Percentiles rank a stretch among this genome's conserved stretches.
These are phyloP conservation scores for Trichophyton rubrum DNA, from an alignment of 2,329 filamentous ascomycete species.

Conservation along the genomic window DNA sequence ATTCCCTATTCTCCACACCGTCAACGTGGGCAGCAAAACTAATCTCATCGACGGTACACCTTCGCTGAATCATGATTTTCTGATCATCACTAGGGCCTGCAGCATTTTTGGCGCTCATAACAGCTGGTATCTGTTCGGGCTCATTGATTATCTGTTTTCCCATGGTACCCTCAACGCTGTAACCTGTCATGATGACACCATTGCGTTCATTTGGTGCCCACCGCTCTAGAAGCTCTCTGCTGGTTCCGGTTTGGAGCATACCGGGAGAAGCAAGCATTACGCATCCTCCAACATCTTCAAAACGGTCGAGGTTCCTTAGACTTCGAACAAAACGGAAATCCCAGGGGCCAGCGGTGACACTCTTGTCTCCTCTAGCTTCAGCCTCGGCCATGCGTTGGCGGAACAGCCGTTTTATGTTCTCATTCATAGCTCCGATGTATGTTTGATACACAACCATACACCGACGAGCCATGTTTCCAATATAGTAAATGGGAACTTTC, in stretches of 20 bases:
- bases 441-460: conserved; percentile 99
- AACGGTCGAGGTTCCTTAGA: conserved; percentile 82
- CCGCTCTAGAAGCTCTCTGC: conserved; percentile 77
- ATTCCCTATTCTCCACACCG: conserved; percentile 87
- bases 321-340: conserved; percentile 92
- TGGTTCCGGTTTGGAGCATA: conserved; percentile 97
- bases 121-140: conserved; percentile 84
- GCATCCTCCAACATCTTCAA: conserved; percentile 88
- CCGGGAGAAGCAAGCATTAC: conserved; percentile 96
- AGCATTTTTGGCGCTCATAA: conserved; percentile 62
- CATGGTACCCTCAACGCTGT: conserved; percentile 98
- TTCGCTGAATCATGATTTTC: conserved; percentile 77
- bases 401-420: conserved; percentile 96
- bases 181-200: conserved; percentile 96
- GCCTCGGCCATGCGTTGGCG: conserved; percentile 83
- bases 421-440: conserved; percentile 97
- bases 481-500: conserved; percentile 91
- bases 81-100: conserved; percentile 54
- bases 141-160: conserved; percentile 91
- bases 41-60: conserved; percentile 87
- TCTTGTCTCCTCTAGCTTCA: conserved; percentile 69
- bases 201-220: conserved; percentile 97
- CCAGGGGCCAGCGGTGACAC: conserved; percentile 61
- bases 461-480: conserved; percentile 83
- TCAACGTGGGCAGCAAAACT: conserved; percentile 96